Base-by-base conservation (phyloP, 2,329 filamentous ascomycete species). In the Exophiala xenobiotica region DNA sequence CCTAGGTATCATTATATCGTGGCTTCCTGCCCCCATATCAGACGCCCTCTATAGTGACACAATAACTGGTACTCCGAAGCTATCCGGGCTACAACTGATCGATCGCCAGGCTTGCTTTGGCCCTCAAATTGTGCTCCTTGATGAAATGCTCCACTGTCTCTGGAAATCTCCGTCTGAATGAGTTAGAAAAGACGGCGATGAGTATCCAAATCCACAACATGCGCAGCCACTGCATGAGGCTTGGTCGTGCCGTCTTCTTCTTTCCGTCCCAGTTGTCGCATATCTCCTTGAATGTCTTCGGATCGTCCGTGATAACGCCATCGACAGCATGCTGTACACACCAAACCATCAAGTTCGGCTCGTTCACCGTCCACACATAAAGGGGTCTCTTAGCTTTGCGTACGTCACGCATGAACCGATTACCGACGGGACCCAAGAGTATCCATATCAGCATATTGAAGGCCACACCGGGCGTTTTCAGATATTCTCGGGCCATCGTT, bases 301-400 rank as follows among this genome's bases (percentile, higher is more conserved):
- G 88, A 60, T 96, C 84, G 64, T 96, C 91, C 0, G 90, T 95
- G 46, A 96, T 84, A 3, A 96, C 86, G 1, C 88, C 91, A 61
- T 95, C 88, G 1, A 95, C 72, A 2, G 69, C 67, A 35, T 79
- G 71, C 22, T 76, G 69, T 26, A 95, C 81, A 57, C 82, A 79
- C 89, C 90, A 96, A 61, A 83, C 79, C 91, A 97, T 96, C 70
- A 83, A 80, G 43, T 77, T 75, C 56, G 81, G 79, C 11, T 86
- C 79, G 66, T 97, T 96, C 44, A 96, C 87, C 0, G 91, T 96
- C 92, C 92, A 97, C 0, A 83, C 79, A 62, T 86, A 85, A 3
- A 96, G 73, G 3, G 79, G 78, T 18, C 86, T 78, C 12, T 76
- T 71, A 1, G 74, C 72, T 41, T 71, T 66, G 54, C 78, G 77